Conservation (phyloP, 2,329 filamentous ascomycete species). For the Apiospora pterosperma region DNA sequence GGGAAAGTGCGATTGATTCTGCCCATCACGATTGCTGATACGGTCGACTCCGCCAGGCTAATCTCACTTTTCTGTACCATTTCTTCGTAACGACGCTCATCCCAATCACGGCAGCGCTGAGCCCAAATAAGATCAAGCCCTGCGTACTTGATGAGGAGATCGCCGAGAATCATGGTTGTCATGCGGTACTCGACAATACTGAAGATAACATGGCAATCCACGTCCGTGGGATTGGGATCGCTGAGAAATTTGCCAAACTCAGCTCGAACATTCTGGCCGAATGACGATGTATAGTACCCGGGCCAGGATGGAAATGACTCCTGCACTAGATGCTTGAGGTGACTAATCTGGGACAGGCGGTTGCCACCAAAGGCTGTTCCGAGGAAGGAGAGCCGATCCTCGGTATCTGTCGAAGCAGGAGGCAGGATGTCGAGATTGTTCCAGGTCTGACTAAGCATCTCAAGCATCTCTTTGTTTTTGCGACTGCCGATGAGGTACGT, state of each 20-base stretch:
- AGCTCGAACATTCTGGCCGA: slow-evolving; percentile 13
- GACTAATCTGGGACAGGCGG: slow-evolving; percentile 20
- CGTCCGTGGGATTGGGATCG: slow-evolving; percentile 7
- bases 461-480: slow-evolving; percentile 10
- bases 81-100: slow-evolving; percentile 13
- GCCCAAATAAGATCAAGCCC: slow-evolving; percentile 14
- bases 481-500: slow-evolving; percentile 18
- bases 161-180: slow-evolving; percentile 19
- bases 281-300: slow-evolving; percentile 17
- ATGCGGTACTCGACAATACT: slow-evolving; percentile 25
- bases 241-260: slow-evolving; percentile 15
- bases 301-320: slow-evolving; percentile 24
- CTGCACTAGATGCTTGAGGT: slow-evolving; percentile 23
- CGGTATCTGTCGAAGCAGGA: neutral
- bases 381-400: slow-evolving; percentile 15
- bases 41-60: neutral
- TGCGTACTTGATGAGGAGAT: slow-evolving; percentile 18
- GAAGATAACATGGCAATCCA: slow-evolving; percentile 23
- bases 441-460: slow-evolving; percentile 20
- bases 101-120: slow-evolving; percentile 23
- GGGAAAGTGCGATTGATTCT: slow-evolving; percentile 13
- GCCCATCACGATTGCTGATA: neutral
- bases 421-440: slow-evolving; percentile 3
- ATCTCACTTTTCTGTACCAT: neutral
- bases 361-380: slow-evolving; percentile 26